Evolutionary conservation across 208 protist genomes (phyloP).

Genomic region (Acanthamoeba royreba): DNA sequence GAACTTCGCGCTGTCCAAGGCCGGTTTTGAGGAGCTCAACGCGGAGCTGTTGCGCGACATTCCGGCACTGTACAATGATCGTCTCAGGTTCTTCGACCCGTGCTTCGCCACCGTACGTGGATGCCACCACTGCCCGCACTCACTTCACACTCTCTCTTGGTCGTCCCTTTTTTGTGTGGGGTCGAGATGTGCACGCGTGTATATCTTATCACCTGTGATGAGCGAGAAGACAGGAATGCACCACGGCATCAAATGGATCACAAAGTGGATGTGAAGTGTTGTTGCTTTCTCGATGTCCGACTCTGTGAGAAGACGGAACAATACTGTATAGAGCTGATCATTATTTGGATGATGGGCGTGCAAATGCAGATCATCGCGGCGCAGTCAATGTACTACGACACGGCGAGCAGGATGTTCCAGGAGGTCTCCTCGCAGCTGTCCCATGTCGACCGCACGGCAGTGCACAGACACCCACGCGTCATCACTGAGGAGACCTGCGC

Average conservation of each 20-base stretch:
- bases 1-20: background rate
- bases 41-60: background rate
- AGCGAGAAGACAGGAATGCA: too few relatives aligned
- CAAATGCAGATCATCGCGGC: background rate
- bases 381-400: background rate
- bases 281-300: background rate
- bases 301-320: too few relatives aligned
- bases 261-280: too few relatives aligned
- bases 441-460: conserved; percentile 20
- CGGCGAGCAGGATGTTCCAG: background rate
- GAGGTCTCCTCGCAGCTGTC: background rate
- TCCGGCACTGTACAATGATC: background rate
- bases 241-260: too few relatives aligned
- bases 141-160: background rate
- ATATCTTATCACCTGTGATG: too few relatives aligned
- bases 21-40: conserved; percentile 36
- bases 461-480: conserved; percentile 32
- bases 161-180: too few relatives aligned
- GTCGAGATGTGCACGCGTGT: too few relatives aligned
- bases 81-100: conserved; percentile 7
- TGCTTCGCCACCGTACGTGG: background rate
- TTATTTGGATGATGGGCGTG: too few relatives aligned
- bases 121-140: too few relatives aligned
- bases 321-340: too few relatives aligned
- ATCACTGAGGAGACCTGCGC: background rate